phyloP scores from a whole-genome alignment of 2,329 filamentous ascomycete species.

The Epichloe festucae region DNA sequence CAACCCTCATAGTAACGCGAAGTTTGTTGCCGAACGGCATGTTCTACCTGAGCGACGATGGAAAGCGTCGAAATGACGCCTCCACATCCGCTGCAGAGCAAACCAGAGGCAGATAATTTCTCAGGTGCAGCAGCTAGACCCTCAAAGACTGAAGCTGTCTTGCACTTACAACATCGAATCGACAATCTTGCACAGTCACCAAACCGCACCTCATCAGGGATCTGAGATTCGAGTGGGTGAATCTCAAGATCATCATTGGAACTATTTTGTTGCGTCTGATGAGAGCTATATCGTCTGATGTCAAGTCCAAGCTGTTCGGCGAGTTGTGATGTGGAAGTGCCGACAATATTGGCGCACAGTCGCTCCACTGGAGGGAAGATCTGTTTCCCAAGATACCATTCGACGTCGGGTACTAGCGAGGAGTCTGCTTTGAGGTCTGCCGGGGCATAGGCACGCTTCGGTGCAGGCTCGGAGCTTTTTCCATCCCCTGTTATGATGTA shows the following conservation, averaged over 20 bases:
- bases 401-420: slow-evolving; percentile 73
- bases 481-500: slow-evolving; percentile 80
- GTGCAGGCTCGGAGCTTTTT: slow-evolving; percentile 53
- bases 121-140: slow-evolving; percentile 50
- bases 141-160: slow-evolving; percentile 57
- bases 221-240: slow-evolving; percentile 84
- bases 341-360: slow-evolving; percentile 88
- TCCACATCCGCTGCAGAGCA: slow-evolving; percentile 61
- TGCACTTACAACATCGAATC: slow-evolving; percentile 74
- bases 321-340: slow-evolving; percentile 79
- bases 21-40: slow-evolving; percentile 65
- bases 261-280: slow-evolving; percentile 32
- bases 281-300: slow-evolving; percentile 62
- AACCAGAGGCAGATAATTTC: slow-evolving; percentile 57
- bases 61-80: slow-evolving; percentile 54
- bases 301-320: slow-evolving; percentile 92
- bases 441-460: slow-evolving; percentile 80
- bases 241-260: slow-evolving; percentile 56
- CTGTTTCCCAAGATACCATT: slow-evolving; percentile 97
- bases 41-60: slow-evolving; percentile 76
- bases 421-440: slow-evolving; percentile 71
- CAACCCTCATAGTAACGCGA: slow-evolving; percentile 84
- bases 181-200: slow-evolving; percentile 63
- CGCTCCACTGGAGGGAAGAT: slow-evolving; percentile 96
- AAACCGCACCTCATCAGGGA: slow-evolving; percentile 84